Conservation (phyloP, 208 protist species). For the Trypanosoma avium region DNA sequence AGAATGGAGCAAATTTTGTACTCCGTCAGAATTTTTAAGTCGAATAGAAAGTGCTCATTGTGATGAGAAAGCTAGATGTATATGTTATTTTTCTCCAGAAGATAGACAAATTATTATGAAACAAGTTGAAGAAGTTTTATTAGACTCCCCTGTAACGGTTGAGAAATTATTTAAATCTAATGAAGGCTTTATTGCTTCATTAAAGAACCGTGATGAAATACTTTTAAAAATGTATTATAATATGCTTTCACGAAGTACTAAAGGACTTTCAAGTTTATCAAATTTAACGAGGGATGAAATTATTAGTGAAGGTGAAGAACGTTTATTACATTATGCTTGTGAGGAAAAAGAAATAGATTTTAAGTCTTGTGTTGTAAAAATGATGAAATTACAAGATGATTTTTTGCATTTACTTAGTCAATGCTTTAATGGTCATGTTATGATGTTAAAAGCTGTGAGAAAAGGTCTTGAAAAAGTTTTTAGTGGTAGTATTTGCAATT, state of each 20-base stretch:
- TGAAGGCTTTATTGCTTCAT: conserved; percentile 44
- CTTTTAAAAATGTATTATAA: conserved; percentile 54
- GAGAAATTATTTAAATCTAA: conserved; percentile 45
- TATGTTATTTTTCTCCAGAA: conserved; percentile 53
- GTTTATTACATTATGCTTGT: conserved; percentile 40
- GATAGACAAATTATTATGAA: conserved; percentile 57
- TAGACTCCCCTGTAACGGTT: conserved; percentile 45
- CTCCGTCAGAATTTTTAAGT: conserved; percentile 41
- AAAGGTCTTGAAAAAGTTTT: conserved; percentile 73
- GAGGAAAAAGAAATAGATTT: conserved; percentile 57
- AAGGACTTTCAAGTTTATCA: conserved; percentile 45
- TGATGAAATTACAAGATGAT: conserved; percentile 80
- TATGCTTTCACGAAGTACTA: conserved; percentile 56
- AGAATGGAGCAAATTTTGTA: conserved; percentile 35
- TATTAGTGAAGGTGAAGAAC: conserved; percentile 44
- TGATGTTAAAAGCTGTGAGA: conserved; percentile 62
- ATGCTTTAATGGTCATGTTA: conserved; percentile 66
- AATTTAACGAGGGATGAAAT: conserved; percentile 48
- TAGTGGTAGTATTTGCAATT: conserved; percentile 49
- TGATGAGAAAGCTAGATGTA: conserved; percentile 56
- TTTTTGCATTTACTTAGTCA: conserved; percentile 49
- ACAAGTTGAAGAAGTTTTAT: conserved; percentile 55
- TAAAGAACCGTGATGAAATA: conserved; percentile 46
- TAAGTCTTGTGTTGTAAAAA: conserved; percentile 54
- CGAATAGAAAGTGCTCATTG: conserved; percentile 37